Evolutionary conservation across 306 rosid species (phyloP).

Genomic region (Lotus japonicus): DNA sequence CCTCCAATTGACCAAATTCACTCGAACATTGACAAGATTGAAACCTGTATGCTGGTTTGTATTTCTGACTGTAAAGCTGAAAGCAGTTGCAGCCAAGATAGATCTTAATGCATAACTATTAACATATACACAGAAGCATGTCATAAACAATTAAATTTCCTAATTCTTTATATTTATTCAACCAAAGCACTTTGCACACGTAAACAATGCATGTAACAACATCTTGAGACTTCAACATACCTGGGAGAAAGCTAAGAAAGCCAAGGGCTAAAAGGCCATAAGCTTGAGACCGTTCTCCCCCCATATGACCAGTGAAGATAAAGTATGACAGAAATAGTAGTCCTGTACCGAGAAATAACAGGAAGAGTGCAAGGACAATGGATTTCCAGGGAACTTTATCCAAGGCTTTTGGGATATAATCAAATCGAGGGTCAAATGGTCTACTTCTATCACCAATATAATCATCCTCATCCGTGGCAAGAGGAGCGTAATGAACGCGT

Average conservation of each 20-base stretch:
- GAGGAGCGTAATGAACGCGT: no score
- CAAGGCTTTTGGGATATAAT: constrained; percentile 63
- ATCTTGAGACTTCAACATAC: not conserved
- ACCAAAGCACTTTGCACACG: not conserved
- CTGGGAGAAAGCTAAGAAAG: constrained; percentile 70
- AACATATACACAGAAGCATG: no score
- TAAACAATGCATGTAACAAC: not conserved
- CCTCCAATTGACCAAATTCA: no score
- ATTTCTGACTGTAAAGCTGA: no score
- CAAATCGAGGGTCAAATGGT: constrained; percentile 74
- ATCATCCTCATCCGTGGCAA: constrained; percentile 54
- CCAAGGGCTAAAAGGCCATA: constrained; percentile 85
- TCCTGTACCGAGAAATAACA: constrained; percentile 58
- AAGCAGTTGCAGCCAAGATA: no score
- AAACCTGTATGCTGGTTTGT: no score
- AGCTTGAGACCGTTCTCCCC: constrained; percentile 83
- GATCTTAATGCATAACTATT: no score
- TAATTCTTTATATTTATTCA: not conserved
- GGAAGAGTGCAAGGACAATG: constrained; percentile 75
- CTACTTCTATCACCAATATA: no score
- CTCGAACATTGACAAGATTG: no score
- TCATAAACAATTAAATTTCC: not conserved
- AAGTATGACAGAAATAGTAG: constrained; percentile 81
- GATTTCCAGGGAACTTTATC: constrained; percentile 95
- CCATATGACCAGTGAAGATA: constrained; percentile 90